Conservation (phyloP, 768 basidiomycete species). For the Infundibulicybe gibba region DNA sequence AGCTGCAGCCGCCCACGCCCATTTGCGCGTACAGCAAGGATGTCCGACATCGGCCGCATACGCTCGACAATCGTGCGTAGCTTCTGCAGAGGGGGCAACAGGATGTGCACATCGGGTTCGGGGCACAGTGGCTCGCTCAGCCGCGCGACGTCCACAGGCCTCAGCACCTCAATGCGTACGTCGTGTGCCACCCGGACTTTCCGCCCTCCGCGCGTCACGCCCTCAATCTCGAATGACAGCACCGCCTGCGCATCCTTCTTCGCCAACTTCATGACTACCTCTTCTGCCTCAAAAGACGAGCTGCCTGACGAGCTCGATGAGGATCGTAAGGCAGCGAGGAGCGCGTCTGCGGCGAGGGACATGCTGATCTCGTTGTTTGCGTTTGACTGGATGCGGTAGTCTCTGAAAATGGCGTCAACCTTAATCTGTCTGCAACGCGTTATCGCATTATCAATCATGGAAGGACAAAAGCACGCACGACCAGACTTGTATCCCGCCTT, state of each 20-base stretch:
- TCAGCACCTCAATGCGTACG: conserved; percentile 79
- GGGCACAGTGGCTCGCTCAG: conserved; percentile 83
- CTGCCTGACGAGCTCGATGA: conserved; percentile 42
- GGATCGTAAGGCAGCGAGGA: conserved; percentile 72
- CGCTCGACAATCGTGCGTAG: conserved; percentile 79
- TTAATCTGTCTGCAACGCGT: conserved; percentile 50
- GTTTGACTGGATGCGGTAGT: conserved; percentile 87
- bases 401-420: conserved; percentile 62
- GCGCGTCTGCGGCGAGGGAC: conserved; percentile 67
- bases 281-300: conserved; percentile 50
- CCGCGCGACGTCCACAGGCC: conserved; percentile 65
- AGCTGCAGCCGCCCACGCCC: conserved; percentile 49
- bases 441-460: background rate
- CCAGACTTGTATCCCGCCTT: conserved; percentile 89
- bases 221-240: conserved; percentile 72
- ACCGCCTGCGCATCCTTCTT: conserved; percentile 83
- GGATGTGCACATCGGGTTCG: conserved; percentile 80
- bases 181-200: conserved; percentile 71
- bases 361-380: conserved; percentile 78
- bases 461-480: conserved; percentile 23
- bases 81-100: conserved; percentile 71
- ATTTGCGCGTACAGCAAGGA: conserved; percentile 68
- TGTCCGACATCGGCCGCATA: conserved; percentile 64
- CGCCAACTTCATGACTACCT: conserved; percentile 79
- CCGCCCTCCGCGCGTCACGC: conserved; percentile 59